phyloP scores from a whole-genome alignment of 2,329 filamentous ascomycete genomes.

The Ceratocystis lukuohia region DNA sequence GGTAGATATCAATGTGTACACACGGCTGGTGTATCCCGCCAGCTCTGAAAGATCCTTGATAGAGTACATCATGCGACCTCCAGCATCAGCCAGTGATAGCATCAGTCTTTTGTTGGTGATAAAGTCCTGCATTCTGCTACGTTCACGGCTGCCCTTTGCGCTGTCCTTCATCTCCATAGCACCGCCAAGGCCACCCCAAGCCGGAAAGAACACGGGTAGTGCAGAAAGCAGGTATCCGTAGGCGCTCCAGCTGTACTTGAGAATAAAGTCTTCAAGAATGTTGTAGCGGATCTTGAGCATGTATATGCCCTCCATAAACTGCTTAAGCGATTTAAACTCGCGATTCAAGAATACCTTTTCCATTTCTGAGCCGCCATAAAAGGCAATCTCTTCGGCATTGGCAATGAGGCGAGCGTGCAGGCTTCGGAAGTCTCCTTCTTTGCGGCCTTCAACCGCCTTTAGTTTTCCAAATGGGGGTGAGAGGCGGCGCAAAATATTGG shows the following conservation, averaged over 20 bases:
- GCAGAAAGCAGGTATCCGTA: constrained; percentile 92
- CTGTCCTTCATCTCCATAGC: constrained; percentile 49
- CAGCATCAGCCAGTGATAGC: constrained; percentile 91
- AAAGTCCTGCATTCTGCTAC: constrained; percentile 91
- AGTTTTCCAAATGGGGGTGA: constrained; percentile 95
- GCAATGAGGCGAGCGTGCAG: constrained; percentile 85
- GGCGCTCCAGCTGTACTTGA: constrained; percentile 98
- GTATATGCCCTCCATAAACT: constrained; percentile 98
- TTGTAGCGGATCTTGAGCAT: constrained; percentile 97
- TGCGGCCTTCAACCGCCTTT: constrained; percentile 87
- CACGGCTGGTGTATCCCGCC: constrained; percentile 87
- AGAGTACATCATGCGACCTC: constrained; percentile 98
- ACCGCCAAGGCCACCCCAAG: constrained; percentile 77
- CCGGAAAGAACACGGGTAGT: constrained; percentile 82
- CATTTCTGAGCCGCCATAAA: constrained; percentile 90
- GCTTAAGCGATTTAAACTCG: constrained; percentile 83
- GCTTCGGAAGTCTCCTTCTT: constrained; percentile 88
- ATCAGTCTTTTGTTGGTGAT: constrained; percentile 98
- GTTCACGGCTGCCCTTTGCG: constrained; percentile 50
- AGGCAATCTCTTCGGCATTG: constrained; percentile 94
- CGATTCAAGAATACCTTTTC: constrained; percentile 85
- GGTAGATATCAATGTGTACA: constrained; percentile 90
- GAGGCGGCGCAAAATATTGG: constrained; percentile 71
- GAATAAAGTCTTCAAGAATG: constrained; percentile 93
- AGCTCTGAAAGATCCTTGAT: constrained; percentile 96